Evolutionary conservation across 805 yeast species (phyloP), one percentile per base, ranked within the genome.

Genomic region (Candida morakotiae): DNA sequence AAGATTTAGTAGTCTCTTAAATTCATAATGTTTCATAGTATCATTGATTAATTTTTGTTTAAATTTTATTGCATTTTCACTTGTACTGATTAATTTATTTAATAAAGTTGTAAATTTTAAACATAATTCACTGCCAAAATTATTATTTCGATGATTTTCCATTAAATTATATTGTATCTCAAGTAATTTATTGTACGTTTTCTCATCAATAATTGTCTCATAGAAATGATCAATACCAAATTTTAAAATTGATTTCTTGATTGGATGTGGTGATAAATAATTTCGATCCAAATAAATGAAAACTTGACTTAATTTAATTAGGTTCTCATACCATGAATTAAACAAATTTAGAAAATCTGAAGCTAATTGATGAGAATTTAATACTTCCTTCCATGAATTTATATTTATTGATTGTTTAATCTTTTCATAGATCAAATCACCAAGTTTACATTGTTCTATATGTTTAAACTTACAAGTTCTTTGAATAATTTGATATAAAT

Each of bases 241-340:
- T 33, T 55, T 50, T 23, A 47, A 23, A 7, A 65, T 60, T 33
- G 53, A 48, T 18, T 42, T 39, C 34, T 55, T 56, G 11, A 43
- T 40, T 3, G 63, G 58, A 37, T 64, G 69, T 23, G 47, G 60
- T 26, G 52, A 44, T 10, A 66, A 51, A 37, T 67, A 67, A 14
- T 54, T 47, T 26, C 63, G 43, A 47, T 67, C 73, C 33, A 65
- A 42, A 35, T 60, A 64, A 4, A 65, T 39, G 34, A 63, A 67
- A 16, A 65, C 37, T 42, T 58, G 60, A 29, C 53, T 44, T 30
- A 67, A 41, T 5, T 49, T 28, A 11, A 35, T 28, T 20, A 66
- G 37, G 33, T 50, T 54, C 1, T 27, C 17, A 25, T 48, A 56
- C 67, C 65, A 67, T 5, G 26, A 32, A 4, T 43, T 35, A 27